Evolutionary conservation across 371 early-diverging fungal genomes (phyloP).

Genomic region (Syncephalis plumigaleata): DNA sequence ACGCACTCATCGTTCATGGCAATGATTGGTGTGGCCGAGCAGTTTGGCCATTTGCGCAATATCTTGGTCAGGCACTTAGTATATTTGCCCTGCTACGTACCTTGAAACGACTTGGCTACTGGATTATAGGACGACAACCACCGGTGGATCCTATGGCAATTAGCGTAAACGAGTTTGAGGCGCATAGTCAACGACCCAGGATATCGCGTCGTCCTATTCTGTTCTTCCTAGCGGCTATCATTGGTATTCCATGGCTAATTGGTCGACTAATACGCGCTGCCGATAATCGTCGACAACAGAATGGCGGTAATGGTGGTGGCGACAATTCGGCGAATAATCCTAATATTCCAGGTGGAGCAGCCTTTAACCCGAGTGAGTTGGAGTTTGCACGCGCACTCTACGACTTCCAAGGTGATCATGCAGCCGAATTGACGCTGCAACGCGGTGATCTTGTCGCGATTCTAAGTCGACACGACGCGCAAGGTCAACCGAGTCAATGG

Average conservation of each 20-base stretch:
- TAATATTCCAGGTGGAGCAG: slow-evolving; percentile 10
- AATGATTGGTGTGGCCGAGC: slow-evolving; percentile 91
- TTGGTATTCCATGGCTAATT: slow-evolving; percentile 84
- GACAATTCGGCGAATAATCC: slow-evolving; percentile 7
- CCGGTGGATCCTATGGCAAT: slow-evolving; percentile 48
- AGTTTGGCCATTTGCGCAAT: slow-evolving; percentile 73
- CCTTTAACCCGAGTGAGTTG: slow-evolving; percentile 27
- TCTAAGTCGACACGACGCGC: slow-evolving; percentile 53
- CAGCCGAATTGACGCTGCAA: slow-evolving; percentile 61
- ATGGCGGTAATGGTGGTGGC: slow-evolving; percentile 5
- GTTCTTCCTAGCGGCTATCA: slow-evolving; percentile 57
- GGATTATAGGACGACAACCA: slow-evolving; percentile 37
- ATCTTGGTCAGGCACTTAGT: slow-evolving; percentile 64
- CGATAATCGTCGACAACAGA: slow-evolving; percentile 13
- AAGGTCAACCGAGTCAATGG: slow-evolving; percentile 64
- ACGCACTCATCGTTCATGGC: slow-evolving; percentile 96
- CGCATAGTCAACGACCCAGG: slow-evolving; percentile 32
- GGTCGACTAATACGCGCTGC: slow-evolving; percentile 63
- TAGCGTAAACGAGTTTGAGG: slow-evolving; percentile 44
- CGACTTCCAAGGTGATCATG: slow-evolving; percentile 60
- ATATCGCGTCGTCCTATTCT: slow-evolving; percentile 50
- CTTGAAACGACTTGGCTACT: slow-evolving; percentile 34
- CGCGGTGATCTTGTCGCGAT: slow-evolving; percentile 80
- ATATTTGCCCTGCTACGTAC: slow-evolving; percentile 50
- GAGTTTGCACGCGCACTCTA: slow-evolving; percentile 79